A percentile compares a stretch with the other conserved stretches of the same genome.
Conservation (phyloP, 176 grass and related monocot genomes). For the Miscanthus lutarioriparius region DNA sequence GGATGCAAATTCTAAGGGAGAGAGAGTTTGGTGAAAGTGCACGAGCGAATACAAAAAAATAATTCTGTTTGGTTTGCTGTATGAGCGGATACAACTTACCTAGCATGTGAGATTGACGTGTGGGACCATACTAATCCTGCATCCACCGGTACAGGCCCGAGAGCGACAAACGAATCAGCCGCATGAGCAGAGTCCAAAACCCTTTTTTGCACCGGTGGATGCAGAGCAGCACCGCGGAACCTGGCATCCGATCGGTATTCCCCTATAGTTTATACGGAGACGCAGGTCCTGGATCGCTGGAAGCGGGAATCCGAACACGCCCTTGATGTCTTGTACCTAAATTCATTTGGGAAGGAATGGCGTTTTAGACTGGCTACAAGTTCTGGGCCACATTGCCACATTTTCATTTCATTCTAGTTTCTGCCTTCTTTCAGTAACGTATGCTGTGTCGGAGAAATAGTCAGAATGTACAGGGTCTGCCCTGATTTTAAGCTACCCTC, state of each 20-base stretch:
- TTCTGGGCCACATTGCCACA: not conserved
- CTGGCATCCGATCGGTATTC: not conserved
- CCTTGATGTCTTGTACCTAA: not conserved
- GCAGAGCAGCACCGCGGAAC: not conserved
- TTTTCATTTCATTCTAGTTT: constrained; percentile 2
- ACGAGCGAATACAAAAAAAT: not conserved
- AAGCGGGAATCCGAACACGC: not conserved
- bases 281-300: not conserved
- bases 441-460: not conserved
- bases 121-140: not conserved
- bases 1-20: not conserved
- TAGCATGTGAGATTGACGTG: not conserved
- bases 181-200: not conserved
- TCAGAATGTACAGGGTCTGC: not conserved
- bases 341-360: not conserved
- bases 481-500: not conserved
- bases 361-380: not conserved
- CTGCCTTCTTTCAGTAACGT: not conserved
- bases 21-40: not conserved
- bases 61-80: too few relatives aligned
- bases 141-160: not conserved
- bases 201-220: not conserved
- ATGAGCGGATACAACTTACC: not conserved
- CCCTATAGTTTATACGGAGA: not conserved
- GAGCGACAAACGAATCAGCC: not conserved